These are phyloP conservation scores for Capsicum rhomboideum DNA, from an alignment of 257 asterid genomes.

Conservation along the genomic window DNA sequence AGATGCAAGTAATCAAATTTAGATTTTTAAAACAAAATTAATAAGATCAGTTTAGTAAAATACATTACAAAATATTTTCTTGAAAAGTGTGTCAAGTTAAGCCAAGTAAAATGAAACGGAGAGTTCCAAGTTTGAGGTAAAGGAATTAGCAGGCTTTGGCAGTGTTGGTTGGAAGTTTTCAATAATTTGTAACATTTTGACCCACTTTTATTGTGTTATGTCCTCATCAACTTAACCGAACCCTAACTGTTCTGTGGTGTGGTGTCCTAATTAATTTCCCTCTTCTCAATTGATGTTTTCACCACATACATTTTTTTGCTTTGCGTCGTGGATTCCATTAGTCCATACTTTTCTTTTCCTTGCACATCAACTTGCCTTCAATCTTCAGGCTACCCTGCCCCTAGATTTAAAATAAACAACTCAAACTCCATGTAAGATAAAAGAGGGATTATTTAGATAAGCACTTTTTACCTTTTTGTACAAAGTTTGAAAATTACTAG, in stretches of 20 bases:
- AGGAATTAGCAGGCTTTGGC: background rate
- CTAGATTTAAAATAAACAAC: background rate
- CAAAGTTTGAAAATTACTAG: no score
- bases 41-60: no score
- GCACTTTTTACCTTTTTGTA: no score
- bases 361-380: background rate
- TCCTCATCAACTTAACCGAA: background rate
- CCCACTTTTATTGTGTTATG: background rate
- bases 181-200: background rate
- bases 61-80: no score
- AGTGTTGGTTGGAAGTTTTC: background rate
- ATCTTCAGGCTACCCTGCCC: background rate
- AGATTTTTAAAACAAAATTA: no score
- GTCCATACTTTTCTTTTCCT: background rate
- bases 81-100: no score
- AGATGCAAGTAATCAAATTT: no score
- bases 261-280: background rate
- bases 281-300: background rate
- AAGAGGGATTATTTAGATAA: background rate
- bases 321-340: constrained; percentile 2
- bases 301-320: background rate
- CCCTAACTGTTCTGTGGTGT: background rate
- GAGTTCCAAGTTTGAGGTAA: background rate
- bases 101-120: no score
- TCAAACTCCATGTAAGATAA: background rate